phyloP scores from a whole-genome alignment of 163 green algal genomes.

The Scenedesmus sp. region DNA sequence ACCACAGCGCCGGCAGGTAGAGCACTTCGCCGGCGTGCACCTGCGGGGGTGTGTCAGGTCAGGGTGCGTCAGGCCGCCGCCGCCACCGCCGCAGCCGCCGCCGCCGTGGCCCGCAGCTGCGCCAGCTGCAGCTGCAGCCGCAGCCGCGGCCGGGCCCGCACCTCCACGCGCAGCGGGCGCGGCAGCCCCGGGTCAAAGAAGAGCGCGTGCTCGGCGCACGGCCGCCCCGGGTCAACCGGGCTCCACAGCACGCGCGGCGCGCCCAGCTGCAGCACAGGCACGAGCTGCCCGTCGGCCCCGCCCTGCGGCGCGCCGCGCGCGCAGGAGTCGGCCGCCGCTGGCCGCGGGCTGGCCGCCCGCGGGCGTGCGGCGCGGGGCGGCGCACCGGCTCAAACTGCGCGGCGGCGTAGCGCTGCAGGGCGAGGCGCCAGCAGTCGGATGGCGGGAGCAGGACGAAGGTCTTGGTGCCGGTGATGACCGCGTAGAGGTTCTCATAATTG shows the following conservation, averaged over 20 bases:
- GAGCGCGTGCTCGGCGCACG: constrained; percentile 5
- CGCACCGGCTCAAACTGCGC: constrained; percentile 22
- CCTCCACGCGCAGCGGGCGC: constrained; percentile 28
- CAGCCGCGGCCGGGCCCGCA: too few relatives aligned
- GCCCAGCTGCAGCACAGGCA: constrained; percentile 26
- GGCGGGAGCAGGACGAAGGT: constrained; percentile 78
- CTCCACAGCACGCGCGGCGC: constrained; percentile 14
- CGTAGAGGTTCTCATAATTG: constrained; percentile 87
- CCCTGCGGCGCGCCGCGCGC: too few relatives aligned
- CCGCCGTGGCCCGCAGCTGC: too few relatives aligned
- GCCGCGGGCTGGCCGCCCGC: too few relatives aligned
- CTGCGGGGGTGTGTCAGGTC: too few relatives aligned
- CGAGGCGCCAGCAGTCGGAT: constrained; percentile 51
- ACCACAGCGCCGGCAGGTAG: constrained; percentile 49
- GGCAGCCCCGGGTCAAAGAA: constrained; percentile 38
- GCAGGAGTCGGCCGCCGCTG: too few relatives aligned
- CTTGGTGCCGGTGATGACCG: constrained; percentile 72
- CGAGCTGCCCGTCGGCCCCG: constrained; percentile 7
- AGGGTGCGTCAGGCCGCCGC: too few relatives aligned
- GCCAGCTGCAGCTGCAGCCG: too few relatives aligned
- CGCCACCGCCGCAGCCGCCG: too few relatives aligned
- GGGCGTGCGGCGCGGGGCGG: too few relatives aligned
- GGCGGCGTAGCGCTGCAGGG: constrained; percentile 51
- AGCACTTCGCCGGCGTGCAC: too few relatives aligned
- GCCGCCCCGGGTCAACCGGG: constrained; percentile 27